Conservation (phyloP, 257 asterid genomes). For the Fraxinus cuspidata region DNA sequence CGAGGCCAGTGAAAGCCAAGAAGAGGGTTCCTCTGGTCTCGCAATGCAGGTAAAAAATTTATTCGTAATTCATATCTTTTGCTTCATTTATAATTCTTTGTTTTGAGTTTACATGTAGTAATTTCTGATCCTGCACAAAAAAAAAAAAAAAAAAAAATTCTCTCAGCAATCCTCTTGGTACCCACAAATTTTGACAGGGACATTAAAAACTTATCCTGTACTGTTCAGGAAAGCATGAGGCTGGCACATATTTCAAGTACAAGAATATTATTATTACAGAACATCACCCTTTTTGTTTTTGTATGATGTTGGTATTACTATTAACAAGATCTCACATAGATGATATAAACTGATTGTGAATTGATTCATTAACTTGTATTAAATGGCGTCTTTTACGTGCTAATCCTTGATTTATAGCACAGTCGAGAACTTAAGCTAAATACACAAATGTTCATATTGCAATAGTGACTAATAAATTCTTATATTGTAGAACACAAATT, state of each 20-base stretch:
- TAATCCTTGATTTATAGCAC: neutral
- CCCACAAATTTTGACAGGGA: conserved; percentile 31
- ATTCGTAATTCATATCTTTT: neutral
- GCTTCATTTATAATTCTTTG: neutral
- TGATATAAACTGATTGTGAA: neutral
- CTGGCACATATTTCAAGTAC: conserved; percentile 49
- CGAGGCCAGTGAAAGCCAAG: conserved; percentile 39
- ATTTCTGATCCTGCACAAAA: conserved; percentile 16
- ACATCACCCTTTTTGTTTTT: conserved; percentile 19
- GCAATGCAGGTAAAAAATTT: conserved; percentile 44
- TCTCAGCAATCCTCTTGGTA: conserved; percentile 39
- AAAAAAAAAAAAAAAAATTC: conserved; percentile 20
- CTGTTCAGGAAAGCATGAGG: conserved; percentile 26
- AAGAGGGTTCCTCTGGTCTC: conserved; percentile 30
- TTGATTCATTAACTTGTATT: neutral
- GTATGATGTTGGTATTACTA: conserved; percentile 15
- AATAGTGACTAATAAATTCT: neutral
- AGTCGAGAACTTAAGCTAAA: neutral
- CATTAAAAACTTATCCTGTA: conserved; percentile 50
- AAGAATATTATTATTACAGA: neutral
- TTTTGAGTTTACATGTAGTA: neutral
- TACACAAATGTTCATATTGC: neutral
- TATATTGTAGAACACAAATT: neutral
- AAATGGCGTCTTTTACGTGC: neutral
- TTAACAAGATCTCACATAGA: conserved; percentile 20